Evolutionary conservation across 352 stramenopile species (phyloP).

Genomic region (Pythium plurisporium): DNA sequence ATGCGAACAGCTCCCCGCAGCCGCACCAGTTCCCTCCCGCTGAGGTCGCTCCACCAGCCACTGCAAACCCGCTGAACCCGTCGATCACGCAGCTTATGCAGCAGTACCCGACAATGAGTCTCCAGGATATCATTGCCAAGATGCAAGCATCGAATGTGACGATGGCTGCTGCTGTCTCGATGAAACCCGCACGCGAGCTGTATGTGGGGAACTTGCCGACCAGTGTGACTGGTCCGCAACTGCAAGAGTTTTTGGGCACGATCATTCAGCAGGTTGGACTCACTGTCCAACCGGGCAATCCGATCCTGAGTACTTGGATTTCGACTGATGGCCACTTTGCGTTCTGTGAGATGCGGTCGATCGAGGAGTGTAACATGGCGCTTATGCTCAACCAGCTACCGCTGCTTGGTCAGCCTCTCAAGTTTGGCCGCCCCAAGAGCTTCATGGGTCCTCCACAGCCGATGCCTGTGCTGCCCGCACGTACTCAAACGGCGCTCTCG

Average conservation of each 20-base stretch:
- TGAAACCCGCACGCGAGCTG: constrained; percentile 79
- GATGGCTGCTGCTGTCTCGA: constrained; percentile 61
- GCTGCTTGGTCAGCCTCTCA: constrained; percentile 74
- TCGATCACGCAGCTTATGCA: constrained; percentile 88
- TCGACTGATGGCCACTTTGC: constrained; percentile 84
- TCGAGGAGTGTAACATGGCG: constrained; percentile 84
- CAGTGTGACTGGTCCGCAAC: constrained; percentile 73
- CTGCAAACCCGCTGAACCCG: constrained; percentile 40
- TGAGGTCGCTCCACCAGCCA: constrained; percentile 1
- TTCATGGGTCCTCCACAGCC: constrained; percentile 82
- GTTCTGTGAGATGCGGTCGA: constrained; percentile 84
- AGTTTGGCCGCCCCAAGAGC: constrained; percentile 81
- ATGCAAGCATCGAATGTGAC: constrained; percentile 81
- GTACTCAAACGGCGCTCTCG: constrained; percentile 70
- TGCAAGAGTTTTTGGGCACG: constrained; percentile 83
- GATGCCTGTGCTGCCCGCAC: constrained; percentile 57
- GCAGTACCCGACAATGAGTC: constrained; percentile 83
- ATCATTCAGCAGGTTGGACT: constrained; percentile 87
- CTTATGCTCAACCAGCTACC: constrained; percentile 79
- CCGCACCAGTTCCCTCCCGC: constrained; percentile 35
- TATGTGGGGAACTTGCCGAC: constrained; percentile 86
- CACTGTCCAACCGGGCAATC: constrained; percentile 67
- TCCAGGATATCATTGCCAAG: constrained; percentile 87
- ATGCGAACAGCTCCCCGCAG: constrained; percentile 49
- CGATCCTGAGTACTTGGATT: constrained; percentile 84